Percentiles rank a stretch among this genome's conserved stretches.
These are phyloP conservation scores for Acanthamoeba quina DNA, from an alignment of 208 protist genomes.

Conservation along the genomic window DNA sequence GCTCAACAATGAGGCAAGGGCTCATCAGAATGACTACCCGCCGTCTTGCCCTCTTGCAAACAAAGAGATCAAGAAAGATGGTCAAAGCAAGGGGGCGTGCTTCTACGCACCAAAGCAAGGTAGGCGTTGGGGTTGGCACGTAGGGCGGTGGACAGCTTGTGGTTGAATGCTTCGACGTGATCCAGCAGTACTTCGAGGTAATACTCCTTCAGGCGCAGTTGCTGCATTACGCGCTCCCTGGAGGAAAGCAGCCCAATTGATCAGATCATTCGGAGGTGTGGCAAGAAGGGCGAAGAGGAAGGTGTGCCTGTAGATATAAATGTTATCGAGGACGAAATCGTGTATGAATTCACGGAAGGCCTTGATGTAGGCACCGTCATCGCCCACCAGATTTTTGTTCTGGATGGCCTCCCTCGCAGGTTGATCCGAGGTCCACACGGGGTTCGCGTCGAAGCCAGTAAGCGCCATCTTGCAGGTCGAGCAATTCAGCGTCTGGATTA, in stretches of 20 bases:
- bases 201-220: slow-evolving; percentile 46
- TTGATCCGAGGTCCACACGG: slow-evolving; percentile 11
- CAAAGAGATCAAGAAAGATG: not conserved
- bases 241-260: not conserved
- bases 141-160: slow-evolving; percentile 20
- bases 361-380: slow-evolving; percentile 38
- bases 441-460: slow-evolving; percentile 3
- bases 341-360: slow-evolving; percentile 56
- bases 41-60: too few species aligned
- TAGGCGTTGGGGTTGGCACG: slow-evolving; percentile 42
- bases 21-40: too few species aligned
- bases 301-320: slow-evolving; percentile 49
- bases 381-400: not conserved
- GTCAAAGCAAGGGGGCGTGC: not conserved
- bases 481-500: not conserved
- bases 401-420: not conserved
- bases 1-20: too few species aligned
- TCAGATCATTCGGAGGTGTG: not conserved
- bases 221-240: slow-evolving; percentile 33
- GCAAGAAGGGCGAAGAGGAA: too few species aligned
- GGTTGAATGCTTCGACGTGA: slow-evolving; percentile 42
- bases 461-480: not conserved
- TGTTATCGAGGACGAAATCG: slow-evolving; percentile 44
- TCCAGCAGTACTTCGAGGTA: slow-evolving; percentile 54
- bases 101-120: slow-evolving; percentile 19